Conservation (phyloP, 257 asterid genomes). For the Solanum raphanifolium region DNA sequence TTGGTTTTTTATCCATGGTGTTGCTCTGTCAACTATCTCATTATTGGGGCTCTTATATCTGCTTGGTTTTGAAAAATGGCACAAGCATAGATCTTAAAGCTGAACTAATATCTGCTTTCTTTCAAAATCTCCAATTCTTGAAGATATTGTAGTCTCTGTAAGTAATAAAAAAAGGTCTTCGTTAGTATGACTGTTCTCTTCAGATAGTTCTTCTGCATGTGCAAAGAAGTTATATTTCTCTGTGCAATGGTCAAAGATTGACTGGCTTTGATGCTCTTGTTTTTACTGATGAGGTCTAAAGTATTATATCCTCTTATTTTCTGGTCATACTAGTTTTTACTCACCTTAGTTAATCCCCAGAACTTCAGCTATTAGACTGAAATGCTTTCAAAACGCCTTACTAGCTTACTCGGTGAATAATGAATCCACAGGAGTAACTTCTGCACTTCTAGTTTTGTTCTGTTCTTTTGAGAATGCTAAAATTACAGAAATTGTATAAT, state of each 20-base stretch:
- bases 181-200: not conserved
- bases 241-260: not conserved
- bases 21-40: not conserved
- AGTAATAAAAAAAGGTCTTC: not conserved
- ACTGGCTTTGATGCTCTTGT: not conserved
- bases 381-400: not conserved
- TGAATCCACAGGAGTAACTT: not conserved
- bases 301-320: not conserved
- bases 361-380: not conserved
- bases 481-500: not conserved
- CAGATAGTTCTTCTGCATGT: not conserved
- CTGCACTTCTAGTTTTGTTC: not conserved
- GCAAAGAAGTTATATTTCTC: not conserved
- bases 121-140: not conserved
- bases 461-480: not conserved
- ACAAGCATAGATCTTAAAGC: not conserved
- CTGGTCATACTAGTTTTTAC: not conserved
- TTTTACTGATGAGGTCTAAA: not conserved
- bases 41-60: not conserved
- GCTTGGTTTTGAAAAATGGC: not conserved
- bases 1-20: not conserved
- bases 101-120: not conserved
- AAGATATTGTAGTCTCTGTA: not conserved
- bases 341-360: not conserved
- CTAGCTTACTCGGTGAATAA: not conserved